These are phyloP conservation scores for Quercus lobata DNA, from an alignment of 331 rosid genomes.

Conservation along the genomic window DNA sequence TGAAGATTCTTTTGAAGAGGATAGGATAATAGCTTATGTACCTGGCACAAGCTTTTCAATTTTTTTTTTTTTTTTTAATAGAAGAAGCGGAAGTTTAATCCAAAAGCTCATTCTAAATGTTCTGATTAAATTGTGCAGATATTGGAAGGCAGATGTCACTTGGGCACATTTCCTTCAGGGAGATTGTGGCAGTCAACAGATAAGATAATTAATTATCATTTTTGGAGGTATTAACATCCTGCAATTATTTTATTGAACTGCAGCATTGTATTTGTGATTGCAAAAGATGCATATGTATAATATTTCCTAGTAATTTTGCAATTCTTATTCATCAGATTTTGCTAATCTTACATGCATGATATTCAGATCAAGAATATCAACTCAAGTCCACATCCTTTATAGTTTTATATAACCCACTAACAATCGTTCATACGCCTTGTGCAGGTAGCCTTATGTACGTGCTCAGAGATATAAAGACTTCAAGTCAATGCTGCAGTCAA, in stretches of 20 bases:
- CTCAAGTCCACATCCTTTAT: not conserved
- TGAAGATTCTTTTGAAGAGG: not conserved
- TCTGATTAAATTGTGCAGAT: not conserved
- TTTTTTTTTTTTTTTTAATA: not conserved
- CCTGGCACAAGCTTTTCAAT: not conserved
- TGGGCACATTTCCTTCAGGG: not conserved
- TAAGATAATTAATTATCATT: not conserved
- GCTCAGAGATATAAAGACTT: not conserved
- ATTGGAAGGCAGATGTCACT: not conserved
- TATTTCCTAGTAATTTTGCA: not conserved
- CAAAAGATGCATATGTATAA: not conserved
- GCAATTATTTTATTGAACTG: not conserved
- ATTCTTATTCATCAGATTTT: not conserved
- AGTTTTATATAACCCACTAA: not conserved
- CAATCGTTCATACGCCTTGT: not conserved
- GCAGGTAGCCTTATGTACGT: not conserved
- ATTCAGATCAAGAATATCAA: not conserved
- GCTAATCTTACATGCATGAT: not conserved
- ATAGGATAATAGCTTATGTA: not conserved
- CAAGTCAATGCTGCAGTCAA: conserved; percentile 33
- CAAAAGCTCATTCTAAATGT: not conserved
- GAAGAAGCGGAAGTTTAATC: not conserved
- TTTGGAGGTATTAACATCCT: not conserved
- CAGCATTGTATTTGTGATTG: not conserved
- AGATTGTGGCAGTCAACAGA: not conserved